phyloP scores from a whole-genome alignment of 2,329 filamentous ascomycete species.

The Cercospora zeina region DNA sequence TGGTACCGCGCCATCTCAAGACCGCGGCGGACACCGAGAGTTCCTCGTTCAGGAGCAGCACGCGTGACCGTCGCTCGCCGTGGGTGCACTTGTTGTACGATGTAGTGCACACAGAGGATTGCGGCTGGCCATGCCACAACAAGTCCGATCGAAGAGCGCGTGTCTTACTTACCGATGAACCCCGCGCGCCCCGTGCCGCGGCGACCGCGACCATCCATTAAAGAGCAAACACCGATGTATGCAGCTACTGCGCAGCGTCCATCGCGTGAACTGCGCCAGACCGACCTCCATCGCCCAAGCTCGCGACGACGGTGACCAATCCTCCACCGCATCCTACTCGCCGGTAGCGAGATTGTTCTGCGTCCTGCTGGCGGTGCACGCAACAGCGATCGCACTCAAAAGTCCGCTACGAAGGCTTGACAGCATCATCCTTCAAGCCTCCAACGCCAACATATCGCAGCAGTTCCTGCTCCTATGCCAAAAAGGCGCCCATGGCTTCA shows the following conservation, averaged over 20 bases:
- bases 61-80: background rate
- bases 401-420: background rate
- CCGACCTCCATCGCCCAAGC: background rate
- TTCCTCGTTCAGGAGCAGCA: background rate
- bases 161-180: background rate
- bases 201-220: conserved; percentile 4
- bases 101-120: no score
- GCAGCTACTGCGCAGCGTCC: conserved; percentile 3
- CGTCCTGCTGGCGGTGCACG: background rate
- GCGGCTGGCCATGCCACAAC: no score
- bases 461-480: background rate
- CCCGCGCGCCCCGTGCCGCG: background rate
- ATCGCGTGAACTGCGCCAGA: conserved; percentile 2
- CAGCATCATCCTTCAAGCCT: background rate
- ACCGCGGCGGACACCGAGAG: background rate
- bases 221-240: conserved; percentile 9
- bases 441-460: background rate
- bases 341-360: conserved; percentile 2
- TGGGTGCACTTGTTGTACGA: background rate
- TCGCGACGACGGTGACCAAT: background rate
- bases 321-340: background rate
- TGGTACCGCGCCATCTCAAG: background rate
- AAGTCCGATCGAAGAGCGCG: background rate
- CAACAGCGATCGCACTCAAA: conserved; percentile 4
- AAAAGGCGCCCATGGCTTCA: conserved; percentile 2